Base-by-base conservation (phyloP, 495 filamentous ascomycete species). In the Podospora fimiseda region DNA sequence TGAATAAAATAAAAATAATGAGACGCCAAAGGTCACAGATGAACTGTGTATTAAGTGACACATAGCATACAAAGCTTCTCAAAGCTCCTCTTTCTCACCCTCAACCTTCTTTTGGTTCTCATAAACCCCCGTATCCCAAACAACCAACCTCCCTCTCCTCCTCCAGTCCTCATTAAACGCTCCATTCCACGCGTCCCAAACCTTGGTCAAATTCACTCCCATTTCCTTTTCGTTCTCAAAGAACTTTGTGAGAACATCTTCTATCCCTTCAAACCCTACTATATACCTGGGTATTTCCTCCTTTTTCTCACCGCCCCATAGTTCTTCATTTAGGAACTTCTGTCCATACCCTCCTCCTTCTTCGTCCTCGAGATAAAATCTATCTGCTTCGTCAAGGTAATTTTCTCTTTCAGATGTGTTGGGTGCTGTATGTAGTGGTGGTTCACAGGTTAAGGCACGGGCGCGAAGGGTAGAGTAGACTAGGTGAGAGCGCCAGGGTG, bases 381-480 rank as follows among this genome's bases (percentile, higher is more conserved):
- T 75, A 59, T 95, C 90, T 16, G 90, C 90, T 74, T 98, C 91
- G 60, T 97, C 93, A 2, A 83, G 64, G 64, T 97, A 98, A 0
- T 51, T 51, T 4, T 66, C 69, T 40, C 88, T 81, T 48, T 80
- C 73, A 1, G 66, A 50, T 7, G 74, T 76, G 21, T 61, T 51
- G n/a, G 70, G 69, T 9, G 61, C 59, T 2, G 90, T 73, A 43
- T 81, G 68, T 42, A 98, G 60, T 0, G 93, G 93, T 14, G 93
- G 93, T 57, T 96, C 90, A 67, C 93, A 98, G 9, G 86, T 86
- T 11, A 98, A 74, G 0, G 94, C 92, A 80, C 92, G 91, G 2
- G 90, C 89, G 50, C 83, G 70, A 22, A 95, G 83, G 41, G 72
- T 69, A 1, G 88, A 80, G 60, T 89, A 78, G 37, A 91, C 75